Base-by-base conservation (phyloP, 2,329 filamentous ascomycete genomes). In the Alternaria infectoria region DNA sequence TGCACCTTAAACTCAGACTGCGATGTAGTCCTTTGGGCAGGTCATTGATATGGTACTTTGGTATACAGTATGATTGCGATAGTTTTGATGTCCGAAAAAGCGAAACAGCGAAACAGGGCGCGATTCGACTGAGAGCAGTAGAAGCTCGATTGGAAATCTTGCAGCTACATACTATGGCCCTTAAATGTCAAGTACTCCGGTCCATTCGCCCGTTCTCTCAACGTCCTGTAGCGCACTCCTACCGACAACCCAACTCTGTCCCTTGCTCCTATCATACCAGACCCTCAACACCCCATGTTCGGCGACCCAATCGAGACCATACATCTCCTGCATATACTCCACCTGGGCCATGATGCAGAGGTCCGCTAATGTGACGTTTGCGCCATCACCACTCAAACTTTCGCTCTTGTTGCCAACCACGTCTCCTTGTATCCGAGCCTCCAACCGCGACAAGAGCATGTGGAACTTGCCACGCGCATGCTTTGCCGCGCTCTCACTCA, bases 351-450 rank as follows among this genome's bases (percentile, higher is more conserved):
- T 50, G 5, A 74, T 21, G 17, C 46, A 45, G 4, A 73, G 9
- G 54, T 71, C 64, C 23, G 66, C 70, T 10, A 71, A 32, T 21
- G 61, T 68, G 19, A 61, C 61, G 30, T 58, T 40, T 12, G 19
- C 47, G 15, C 65, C 59, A 13, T 61, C 47, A 21, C 66, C 68
- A 45, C 54, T 58, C 44, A 71, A 57, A 61, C 68, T 69, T 52
- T 23, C 55, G 19, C 44, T 65, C 28, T 54, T 40, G 28, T 61
- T 57, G 32, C 28, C 19, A 6, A 61, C 28, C 13, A 68, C 57
- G 55, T 64, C 65, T 13, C 45, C 57, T 21, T 57, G 30, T 7
- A 69, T 40, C 66, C 68, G 71, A 2, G 25, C 26, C 55, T 69
- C 68, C 54, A 71, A n/a, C 45, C 54, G 62, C 8, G 5, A 17